Base-by-base conservation (phyloP, 768 basidiomycete species). In the Calocera viscosa region DNA sequence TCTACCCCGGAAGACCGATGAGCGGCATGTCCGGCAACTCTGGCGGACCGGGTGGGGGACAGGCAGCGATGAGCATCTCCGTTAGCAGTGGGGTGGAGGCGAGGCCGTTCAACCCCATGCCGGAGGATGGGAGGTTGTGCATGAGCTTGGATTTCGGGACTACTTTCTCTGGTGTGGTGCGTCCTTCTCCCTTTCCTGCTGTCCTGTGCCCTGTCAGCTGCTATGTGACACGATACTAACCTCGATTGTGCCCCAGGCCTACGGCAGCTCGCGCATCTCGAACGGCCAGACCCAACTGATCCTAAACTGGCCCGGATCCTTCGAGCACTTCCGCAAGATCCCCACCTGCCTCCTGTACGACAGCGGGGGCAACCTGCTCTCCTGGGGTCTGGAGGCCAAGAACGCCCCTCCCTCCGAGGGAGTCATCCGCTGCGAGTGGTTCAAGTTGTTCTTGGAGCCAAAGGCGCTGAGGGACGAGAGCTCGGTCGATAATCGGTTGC, bases 321-420 rank as follows among this genome's bases (percentile, higher is more conserved):
- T 86, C 69, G 91, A 93, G 76, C 91, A 88, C 0, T 93, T 90
- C 79, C 81, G 90, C 72, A 93, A 94, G 78, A 84, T 87, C 41
- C 89, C 91, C 1, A 93, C 92, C 0, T 93, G 91, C 75, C 79
- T 94, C 38, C 75, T 93, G 17, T 94, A 93, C 69, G 86, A 90
- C 69, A 84, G 87, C 49, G 76, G 78, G 34, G 90, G 90, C 0
- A 82, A 82, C 68, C 86, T 93, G 1, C 71, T 90, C 26, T 87
- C 89, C 3, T 94, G 91, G 91, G 91, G 91, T 0, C 76, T 92
- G 64, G 89, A 92, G 77, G 91, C 91, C 1, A 92, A 92, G 79
- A 90, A 88, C 71, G 83, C 88, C 1, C 82, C 83, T 24, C 83
- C 84, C 1, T 82, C 86, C 77, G 79, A 82, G 1, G 89, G 90